phyloP scores from a whole-genome alignment of 805 yeast genomes.

The Schizosaccharomyces osmophilus region DNA sequence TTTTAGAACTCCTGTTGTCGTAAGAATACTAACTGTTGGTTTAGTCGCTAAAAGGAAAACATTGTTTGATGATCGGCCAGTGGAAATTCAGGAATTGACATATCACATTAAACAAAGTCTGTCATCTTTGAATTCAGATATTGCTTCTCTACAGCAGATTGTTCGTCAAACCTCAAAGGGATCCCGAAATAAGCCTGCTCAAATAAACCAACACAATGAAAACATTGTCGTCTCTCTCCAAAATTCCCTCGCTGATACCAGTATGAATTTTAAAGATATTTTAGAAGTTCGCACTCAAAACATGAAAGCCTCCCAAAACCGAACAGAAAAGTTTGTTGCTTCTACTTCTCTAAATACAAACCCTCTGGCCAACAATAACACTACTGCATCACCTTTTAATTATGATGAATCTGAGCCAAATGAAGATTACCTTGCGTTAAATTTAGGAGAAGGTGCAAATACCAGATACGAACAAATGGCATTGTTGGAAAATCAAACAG shows the following conservation, averaged over 20 bases:
- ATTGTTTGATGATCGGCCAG: constrained; percentile 77
- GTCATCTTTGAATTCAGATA: constrained; percentile 48
- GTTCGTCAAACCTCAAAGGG: constrained; percentile 16
- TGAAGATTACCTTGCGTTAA: constrained; percentile 8
- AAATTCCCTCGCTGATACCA: constrained; percentile 72
- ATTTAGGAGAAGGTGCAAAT: constrained; percentile 17
- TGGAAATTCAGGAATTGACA: constrained; percentile 79
- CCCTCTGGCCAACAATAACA: not conserved
- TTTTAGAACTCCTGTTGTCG: too few relatives aligned
- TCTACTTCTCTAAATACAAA: constrained; percentile 12
- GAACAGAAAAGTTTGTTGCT: constrained; percentile 67
- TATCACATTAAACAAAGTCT: constrained; percentile 64
- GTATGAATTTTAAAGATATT: constrained; percentile 79
- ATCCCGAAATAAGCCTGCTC: constrained; percentile 16
- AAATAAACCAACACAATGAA: constrained; percentile 47
- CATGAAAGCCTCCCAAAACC: constrained; percentile 52
- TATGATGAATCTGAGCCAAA: not conserved
- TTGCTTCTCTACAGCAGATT: constrained; percentile 34
- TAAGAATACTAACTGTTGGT: not conserved
- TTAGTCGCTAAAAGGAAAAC: constrained; percentile 67
- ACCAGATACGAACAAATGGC: constrained; percentile 36
- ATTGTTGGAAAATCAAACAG: constrained; percentile 62
- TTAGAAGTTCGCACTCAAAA: constrained; percentile 61
- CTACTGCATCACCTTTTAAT: not conserved
- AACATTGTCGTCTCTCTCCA: constrained; percentile 72